Conservation (phyloP, 805 yeast species). For the Metschnikowia sp. region DNA sequence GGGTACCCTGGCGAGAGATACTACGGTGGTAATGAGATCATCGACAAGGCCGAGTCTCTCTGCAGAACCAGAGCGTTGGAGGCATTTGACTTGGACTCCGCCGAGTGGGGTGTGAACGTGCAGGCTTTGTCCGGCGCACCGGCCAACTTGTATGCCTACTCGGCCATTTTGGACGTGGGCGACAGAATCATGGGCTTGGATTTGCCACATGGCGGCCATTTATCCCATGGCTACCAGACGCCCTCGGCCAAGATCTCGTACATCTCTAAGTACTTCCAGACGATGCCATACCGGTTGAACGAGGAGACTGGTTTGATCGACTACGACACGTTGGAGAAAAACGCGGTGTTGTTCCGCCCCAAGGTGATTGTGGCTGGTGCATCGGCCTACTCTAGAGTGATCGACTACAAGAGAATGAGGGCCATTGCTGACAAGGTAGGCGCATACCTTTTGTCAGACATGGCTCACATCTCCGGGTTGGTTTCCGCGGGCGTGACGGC, state of each 20-base stretch:
- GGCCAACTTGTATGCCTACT: constrained; percentile 90
- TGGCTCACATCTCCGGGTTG: constrained; percentile 97
- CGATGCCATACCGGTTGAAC: constrained; percentile 94
- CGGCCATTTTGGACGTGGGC: constrained; percentile 82
- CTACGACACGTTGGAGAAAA: constrained; percentile 80
- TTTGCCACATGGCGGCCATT: constrained; percentile 97
- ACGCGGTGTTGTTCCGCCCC: constrained; percentile 87
- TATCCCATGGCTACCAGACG: constrained; percentile 96
- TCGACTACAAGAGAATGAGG: constrained; percentile 88
- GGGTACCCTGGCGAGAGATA: constrained; percentile 98
- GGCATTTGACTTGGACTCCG: constrained; percentile 73
- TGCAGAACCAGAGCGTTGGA: constrained; percentile 91
- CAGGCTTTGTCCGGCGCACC: constrained; percentile 96
- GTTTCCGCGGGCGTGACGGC: constrained; percentile 93
- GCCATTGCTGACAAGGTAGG: constrained; percentile 90
- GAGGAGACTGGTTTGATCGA: constrained; percentile 86
- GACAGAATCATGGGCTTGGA: constrained; percentile 97
- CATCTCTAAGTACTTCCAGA: constrained; percentile 91
- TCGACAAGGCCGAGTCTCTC: constrained; percentile 83
- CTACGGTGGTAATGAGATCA: constrained; percentile 96
- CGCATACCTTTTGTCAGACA: constrained; percentile 88
- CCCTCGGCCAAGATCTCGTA: constrained; percentile 84
- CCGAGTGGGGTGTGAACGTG: constrained; percentile 95
- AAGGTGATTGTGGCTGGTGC: constrained; percentile 95
- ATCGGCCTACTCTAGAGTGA: constrained; percentile 87